Evolutionary conservation across 257 asterid genomes (phyloP).

Genomic region (Penstemon newberryi): DNA sequence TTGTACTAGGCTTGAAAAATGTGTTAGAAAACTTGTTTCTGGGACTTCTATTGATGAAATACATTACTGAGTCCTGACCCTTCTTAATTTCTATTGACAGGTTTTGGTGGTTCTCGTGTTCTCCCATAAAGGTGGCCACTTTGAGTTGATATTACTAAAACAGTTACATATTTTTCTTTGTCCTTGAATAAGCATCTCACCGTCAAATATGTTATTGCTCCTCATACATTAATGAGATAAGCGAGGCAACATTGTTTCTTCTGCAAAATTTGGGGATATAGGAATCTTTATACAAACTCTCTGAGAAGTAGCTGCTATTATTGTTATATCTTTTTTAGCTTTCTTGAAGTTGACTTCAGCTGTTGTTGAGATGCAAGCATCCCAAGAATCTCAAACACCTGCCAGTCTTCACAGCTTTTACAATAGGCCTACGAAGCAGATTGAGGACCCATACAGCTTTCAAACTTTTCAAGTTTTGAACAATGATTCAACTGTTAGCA

Average conservation of each 20-base stretch:
- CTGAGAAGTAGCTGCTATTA: too few relatives aligned
- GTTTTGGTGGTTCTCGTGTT: slow-evolving; percentile 22
- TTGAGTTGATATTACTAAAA: slow-evolving; percentile 7
- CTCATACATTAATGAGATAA: slow-evolving; percentile 14
- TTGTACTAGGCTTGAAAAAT: not conserved
- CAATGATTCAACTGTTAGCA: slow-evolving; percentile 47
- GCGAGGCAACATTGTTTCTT: slow-evolving; percentile 6
- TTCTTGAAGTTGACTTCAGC: slow-evolving; percentile 18
- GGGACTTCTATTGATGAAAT: slow-evolving; percentile 14
- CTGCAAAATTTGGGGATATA: not conserved
- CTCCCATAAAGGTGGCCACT: slow-evolving; percentile 2
- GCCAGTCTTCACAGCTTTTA: slow-evolving; percentile 43
- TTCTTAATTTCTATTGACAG: slow-evolving; percentile 28
- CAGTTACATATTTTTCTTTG: not conserved
- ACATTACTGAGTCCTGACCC: slow-evolving; percentile 8
- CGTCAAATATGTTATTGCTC: slow-evolving; percentile 15
- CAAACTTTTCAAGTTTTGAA: slow-evolving; percentile 54
- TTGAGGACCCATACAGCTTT: slow-evolving; percentile 36
- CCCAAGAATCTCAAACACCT: slow-evolving; percentile 58
- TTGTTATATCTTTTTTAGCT: not conserved
- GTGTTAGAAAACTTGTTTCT: not conserved
- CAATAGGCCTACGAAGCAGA: slow-evolving; percentile 50
- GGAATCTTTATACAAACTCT: too few relatives aligned
- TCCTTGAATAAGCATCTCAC: slow-evolving; percentile 8
- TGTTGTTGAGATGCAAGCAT: slow-evolving; percentile 57